Percentiles rank a stretch among this genome's conserved stretches.
Evolutionary conservation across 441 rosid genomes (phyloP).

Genomic region (Mallotus japonicus): DNA sequence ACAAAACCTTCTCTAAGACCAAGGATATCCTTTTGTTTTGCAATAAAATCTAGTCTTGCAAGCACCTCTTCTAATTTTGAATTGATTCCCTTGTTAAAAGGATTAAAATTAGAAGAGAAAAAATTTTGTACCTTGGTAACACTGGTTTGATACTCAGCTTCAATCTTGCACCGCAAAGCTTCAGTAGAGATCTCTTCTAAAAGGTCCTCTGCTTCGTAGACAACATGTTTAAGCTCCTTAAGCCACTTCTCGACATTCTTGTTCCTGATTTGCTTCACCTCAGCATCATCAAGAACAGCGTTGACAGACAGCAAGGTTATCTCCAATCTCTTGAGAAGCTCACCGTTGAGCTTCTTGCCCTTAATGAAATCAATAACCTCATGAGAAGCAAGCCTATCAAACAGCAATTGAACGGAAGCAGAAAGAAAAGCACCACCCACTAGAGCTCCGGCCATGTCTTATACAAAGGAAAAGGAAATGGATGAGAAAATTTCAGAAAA

Average conservation of each 20-base stretch:
- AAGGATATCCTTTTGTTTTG: conserved; percentile 21
- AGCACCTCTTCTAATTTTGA: conserved; percentile 6
- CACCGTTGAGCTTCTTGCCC: not conserved
- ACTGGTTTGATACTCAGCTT: conserved; percentile 6
- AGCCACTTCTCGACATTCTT: not conserved
- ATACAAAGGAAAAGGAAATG: not conserved
- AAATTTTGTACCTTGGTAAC: not conserved
- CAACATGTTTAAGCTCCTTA: not conserved
- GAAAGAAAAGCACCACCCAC: not conserved
- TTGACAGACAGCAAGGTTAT: not conserved
- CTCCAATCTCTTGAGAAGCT: not conserved
- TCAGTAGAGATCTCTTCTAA: conserved; percentile 36
- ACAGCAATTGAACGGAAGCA: not conserved
- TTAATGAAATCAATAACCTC: not conserved
- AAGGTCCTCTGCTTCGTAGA: conserved; percentile 32
- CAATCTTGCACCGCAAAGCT: conserved; percentile 4
- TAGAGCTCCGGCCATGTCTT: not conserved
- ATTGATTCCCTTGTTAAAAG: not conserved
- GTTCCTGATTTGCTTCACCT: not conserved
- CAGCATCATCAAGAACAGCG: not conserved
- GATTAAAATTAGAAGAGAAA: not conserved
- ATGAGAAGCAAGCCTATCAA: not conserved
- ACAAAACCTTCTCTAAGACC: not conserved
- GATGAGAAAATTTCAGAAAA: too few relatives aligned
- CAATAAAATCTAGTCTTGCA: conserved; percentile 22